These are phyloP conservation scores for Russula lepida DNA, from an alignment of 768 basidiomycete genomes.

Conservation along the genomic window DNA sequence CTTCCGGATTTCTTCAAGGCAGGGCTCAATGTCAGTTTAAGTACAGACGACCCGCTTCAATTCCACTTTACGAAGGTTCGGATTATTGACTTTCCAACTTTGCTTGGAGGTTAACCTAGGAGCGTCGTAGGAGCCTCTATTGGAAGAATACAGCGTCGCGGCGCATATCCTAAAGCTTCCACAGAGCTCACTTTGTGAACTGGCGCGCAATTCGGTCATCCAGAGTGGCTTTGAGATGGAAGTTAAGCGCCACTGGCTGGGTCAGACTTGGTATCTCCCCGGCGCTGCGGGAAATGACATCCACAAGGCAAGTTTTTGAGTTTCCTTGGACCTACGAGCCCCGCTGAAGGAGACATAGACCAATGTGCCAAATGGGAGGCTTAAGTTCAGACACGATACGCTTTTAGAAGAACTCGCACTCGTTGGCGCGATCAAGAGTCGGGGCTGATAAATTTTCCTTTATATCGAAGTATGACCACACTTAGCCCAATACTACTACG, in stretches of 20 bases:
- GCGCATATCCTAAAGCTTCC: constrained; percentile 97
- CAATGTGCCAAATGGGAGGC: constrained; percentile 89
- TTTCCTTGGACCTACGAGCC: background rate
- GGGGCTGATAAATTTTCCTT: background rate
- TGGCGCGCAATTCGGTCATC: constrained; percentile 95
- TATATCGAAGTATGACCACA: background rate
- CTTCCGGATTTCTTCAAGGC: constrained; percentile 95
- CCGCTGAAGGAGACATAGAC: constrained; percentile 43
- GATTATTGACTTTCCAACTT: background rate
- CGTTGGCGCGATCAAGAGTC: constrained; percentile 32
- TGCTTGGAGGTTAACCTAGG: background rate
- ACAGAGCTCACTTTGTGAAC: constrained; percentile 87
- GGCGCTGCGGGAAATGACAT: constrained; percentile 95
- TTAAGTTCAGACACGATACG: constrained; percentile 88
- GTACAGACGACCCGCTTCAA: constrained; percentile 92
- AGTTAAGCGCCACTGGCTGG: constrained; percentile 92
- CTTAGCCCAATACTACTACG: background rate
- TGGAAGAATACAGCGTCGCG: constrained; percentile 97
- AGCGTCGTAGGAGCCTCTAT: constrained; percentile 64
- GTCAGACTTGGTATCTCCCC: constrained; percentile 86
- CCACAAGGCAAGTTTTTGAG: constrained; percentile 58
- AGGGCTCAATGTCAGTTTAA: constrained; percentile 91
- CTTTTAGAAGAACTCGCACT: constrained; percentile 76
- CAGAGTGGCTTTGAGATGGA: constrained; percentile 99
- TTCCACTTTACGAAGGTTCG: constrained; percentile 96